Evolutionary conservation across 805 yeast genomes (phyloP).

Genomic region (Candida nemodendra): DNA sequence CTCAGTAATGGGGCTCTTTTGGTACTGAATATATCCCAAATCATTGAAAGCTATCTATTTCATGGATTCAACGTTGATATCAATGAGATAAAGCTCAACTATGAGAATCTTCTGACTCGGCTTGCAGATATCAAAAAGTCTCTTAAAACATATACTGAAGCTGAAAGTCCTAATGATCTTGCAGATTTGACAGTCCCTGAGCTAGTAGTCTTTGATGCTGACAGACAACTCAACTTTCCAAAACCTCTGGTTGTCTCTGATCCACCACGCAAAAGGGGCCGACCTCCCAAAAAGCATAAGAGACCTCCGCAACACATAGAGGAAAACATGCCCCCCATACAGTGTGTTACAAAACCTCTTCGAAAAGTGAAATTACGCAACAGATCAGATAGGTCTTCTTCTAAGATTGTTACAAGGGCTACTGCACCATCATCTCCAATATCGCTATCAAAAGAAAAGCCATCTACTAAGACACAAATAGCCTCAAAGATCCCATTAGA

Average conservation of each 20-base stretch:
- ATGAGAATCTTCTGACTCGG: constrained; percentile 3
- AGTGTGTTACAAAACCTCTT: not conserved
- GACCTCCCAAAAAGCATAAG: not conserved
- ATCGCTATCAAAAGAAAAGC: constrained; percentile 4
- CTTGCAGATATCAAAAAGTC: constrained; percentile 5
- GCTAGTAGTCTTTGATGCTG: not conserved
- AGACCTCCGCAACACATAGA: not conserved
- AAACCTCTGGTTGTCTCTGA: not conserved
- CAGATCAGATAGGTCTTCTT: not conserved
- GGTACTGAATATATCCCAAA: constrained; percentile 14
- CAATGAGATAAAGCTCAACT: constrained; percentile 4
- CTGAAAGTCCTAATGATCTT: not conserved
- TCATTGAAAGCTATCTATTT: constrained; percentile 22
- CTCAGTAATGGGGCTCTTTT: constrained; percentile 15
- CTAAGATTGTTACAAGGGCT: not conserved
- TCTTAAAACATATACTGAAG: constrained; percentile 2
- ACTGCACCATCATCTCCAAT: not conserved
- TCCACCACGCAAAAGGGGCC: not conserved
- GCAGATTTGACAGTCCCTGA: constrained; percentile 1
- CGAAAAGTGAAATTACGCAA: too few species aligned
- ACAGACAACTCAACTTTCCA: not conserved
- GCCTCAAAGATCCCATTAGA: not conserved
- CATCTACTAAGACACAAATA: constrained; percentile 1
- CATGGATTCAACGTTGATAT: constrained; percentile 22
- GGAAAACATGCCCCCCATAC: not conserved